Percentiles rank a stretch among this genome's conserved stretches.
phyloP scores from a whole-genome alignment of 2,329 filamentous ascomycete species.

The Gnomoniopsis smithogilvyi region DNA sequence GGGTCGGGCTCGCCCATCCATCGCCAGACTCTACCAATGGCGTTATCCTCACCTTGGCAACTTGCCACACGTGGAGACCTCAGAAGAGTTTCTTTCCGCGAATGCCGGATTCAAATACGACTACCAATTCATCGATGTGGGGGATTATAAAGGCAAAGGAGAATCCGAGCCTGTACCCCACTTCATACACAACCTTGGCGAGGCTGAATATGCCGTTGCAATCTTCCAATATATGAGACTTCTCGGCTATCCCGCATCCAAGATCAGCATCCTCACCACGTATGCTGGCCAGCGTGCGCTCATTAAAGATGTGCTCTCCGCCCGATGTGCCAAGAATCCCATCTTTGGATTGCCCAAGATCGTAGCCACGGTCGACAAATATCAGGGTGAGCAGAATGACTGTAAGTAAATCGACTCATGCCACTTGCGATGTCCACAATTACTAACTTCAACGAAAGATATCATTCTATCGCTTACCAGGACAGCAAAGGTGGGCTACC shows the following conservation, averaged over 20 bases:
- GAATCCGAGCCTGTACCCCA: slow-evolving; percentile 89
- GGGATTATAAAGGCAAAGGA: slow-evolving; percentile 85
- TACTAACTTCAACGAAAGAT: slow-evolving; percentile 48
- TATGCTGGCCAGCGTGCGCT: slow-evolving; percentile 91
- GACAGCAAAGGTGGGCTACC: slow-evolving; percentile 84
- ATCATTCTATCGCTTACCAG: slow-evolving; percentile 91
- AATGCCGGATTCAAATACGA: slow-evolving; percentile 93
- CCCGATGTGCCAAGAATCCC: slow-evolving; percentile 77
- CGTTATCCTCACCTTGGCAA: slow-evolving; percentile 80
- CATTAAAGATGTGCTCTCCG: slow-evolving; percentile 79
- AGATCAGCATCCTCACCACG: slow-evolving; percentile 87
- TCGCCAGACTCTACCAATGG: slow-evolving; percentile 91
- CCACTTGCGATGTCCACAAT: neutral
- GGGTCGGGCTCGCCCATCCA: slow-evolving; percentile 81
- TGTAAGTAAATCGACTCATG: slow-evolving; percentile 59
- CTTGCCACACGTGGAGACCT: slow-evolving; percentile 67
- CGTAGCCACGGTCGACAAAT: slow-evolving; percentile 96
- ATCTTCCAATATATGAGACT: slow-evolving; percentile 97
- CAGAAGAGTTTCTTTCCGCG: slow-evolving; percentile 70
- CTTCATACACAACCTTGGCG: slow-evolving; percentile 94
- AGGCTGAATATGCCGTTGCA: slow-evolving; percentile 95
- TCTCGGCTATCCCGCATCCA: slow-evolving; percentile 79
- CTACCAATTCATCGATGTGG: slow-evolving; percentile 95
- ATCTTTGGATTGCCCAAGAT: slow-evolving; percentile 87
- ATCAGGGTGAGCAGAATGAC: slow-evolving; percentile 98